Evolutionary conservation across 805 yeast species (phyloP), one percentile per base, ranked within the genome.

Genomic region (Candida oleophila): DNA sequence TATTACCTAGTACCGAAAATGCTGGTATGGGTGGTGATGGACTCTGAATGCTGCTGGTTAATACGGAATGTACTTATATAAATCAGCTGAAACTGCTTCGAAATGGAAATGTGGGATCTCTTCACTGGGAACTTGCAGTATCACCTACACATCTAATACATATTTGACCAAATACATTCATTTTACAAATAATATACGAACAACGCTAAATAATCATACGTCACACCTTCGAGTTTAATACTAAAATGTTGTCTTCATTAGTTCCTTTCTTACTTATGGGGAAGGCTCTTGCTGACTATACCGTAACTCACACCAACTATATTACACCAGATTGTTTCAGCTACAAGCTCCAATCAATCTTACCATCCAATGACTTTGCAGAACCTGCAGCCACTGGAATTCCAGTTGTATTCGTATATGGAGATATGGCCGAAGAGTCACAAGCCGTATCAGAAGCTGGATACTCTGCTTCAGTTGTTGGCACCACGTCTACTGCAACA

Each of bases 321-420:
- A 51, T 61, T 33, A 55, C 62, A 9, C 61, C 63, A 12, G 52
- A 42, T 7, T 60, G 64, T 51, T 56, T 62, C 47, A 38, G 48
- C 41, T 40, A 51, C 21, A 49, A 48, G 18, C 51, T 60, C 30
- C 46, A 50, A 20, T 47, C 56, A 2, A 53, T 55, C 14, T 49
- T 63, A 16, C 50, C 55, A 8, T 9, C 16, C 4, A 16, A 28
- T 12, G 49, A 49, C n/a, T 54, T 58, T 36, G 60, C 60, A 7
- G 35, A 45, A 8, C 48, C 53, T 16, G 32, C 50, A 22, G 45
- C 56, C 11, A 46, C 55, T 3, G 73, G 73, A 22, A 65, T 68
- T 30, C 57, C 59, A 14, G 46, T 68, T n/a, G 65, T 59, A 2
- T 58, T 68, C 38, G 69, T 65, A 12, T 60, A 65, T 43, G 65